Evolutionary conservation across 2,329 filamentous ascomycete species (phyloP).

Genomic region (Pseudogymnoascus destructans): DNA sequence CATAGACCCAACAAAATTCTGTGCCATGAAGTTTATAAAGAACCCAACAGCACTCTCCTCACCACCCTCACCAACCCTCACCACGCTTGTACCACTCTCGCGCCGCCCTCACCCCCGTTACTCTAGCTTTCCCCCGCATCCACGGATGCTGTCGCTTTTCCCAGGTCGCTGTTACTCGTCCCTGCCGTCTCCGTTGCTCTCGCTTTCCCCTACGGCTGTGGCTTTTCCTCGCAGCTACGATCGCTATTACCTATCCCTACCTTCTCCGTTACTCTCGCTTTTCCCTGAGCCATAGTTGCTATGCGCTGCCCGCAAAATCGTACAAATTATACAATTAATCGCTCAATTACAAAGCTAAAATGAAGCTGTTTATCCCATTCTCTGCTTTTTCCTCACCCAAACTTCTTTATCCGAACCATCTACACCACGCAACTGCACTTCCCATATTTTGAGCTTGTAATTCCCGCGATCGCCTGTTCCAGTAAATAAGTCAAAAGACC

Average conservation of each 20-base stretch:
- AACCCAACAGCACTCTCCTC: neutral
- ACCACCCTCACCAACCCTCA: neutral
- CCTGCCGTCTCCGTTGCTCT: no score
- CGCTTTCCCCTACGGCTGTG: no score
- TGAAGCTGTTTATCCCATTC: conserved; percentile 15
- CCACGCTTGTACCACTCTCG: neutral
- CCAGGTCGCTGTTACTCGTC: no score
- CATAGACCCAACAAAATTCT: neutral
- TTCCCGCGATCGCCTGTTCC: conserved; percentile 47
- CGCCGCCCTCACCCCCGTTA: neutral
- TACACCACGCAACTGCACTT: conserved; percentile 39
- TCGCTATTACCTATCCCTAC: no score
- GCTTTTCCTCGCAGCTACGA: no score
- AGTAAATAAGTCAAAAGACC: conserved; percentile 57
- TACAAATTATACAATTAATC: no score
- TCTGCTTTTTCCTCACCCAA: conserved; percentile 18
- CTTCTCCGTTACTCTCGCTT: no score
- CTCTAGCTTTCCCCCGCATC: no score
- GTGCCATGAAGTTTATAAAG: neutral
- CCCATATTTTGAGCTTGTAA: conserved; percentile 51
- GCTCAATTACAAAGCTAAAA: neutral
- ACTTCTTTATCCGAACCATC: conserved; percentile 13
- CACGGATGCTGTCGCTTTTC: no score
- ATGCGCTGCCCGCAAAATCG: no score
- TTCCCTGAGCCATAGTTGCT: no score